Evolutionary conservation across 2,329 filamentous ascomycete species (phyloP).

Genomic region (Acrocalymma vagum): DNA sequence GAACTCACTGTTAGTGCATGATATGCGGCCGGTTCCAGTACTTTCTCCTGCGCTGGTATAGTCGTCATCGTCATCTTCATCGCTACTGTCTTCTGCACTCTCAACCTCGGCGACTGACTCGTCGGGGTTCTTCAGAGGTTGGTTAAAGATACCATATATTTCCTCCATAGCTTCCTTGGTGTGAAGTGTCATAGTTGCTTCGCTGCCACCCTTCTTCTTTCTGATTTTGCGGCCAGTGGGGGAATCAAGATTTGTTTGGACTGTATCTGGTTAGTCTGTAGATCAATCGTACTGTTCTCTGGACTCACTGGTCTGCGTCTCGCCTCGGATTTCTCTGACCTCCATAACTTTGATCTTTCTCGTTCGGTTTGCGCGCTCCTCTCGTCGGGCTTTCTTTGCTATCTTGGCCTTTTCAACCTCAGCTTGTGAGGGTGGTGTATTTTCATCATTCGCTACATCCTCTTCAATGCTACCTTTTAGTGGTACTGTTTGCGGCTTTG

Average conservation of each 20-base stretch:
- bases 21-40: conserved; percentile 77
- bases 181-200: conserved; percentile 98
- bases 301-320: conserved; percentile 87
- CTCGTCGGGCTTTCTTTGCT: conserved; percentile 55
- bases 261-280: conserved; percentile 55
- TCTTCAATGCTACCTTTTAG: conserved; percentile 44
- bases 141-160: conserved; percentile 96
- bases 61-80: conserved; percentile 67
- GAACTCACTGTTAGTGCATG: conserved; percentile 69
- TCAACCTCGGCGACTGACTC: conserved; percentile 62
- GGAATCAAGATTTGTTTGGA: conserved; percentile 93
- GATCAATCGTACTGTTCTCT: background rate
- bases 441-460: conserved; percentile 54
- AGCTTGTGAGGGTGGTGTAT: conserved; percentile 54
- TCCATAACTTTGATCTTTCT: conserved; percentile 79
- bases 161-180: conserved; percentile 95
- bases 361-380: conserved; percentile 59
- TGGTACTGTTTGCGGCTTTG: conserved; percentile 36
- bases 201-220: conserved; percentile 75
- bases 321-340: conserved; percentile 69
- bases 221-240: conserved; percentile 81
- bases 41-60: conserved; percentile 90
- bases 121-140: conserved; percentile 69
- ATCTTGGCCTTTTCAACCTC: conserved; percentile 66
- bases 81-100: conserved; percentile 71